Evolutionary conservation across 176 grass and related monocot genomes (phyloP).

Genomic region (Bothriochloa decipiens): DNA sequence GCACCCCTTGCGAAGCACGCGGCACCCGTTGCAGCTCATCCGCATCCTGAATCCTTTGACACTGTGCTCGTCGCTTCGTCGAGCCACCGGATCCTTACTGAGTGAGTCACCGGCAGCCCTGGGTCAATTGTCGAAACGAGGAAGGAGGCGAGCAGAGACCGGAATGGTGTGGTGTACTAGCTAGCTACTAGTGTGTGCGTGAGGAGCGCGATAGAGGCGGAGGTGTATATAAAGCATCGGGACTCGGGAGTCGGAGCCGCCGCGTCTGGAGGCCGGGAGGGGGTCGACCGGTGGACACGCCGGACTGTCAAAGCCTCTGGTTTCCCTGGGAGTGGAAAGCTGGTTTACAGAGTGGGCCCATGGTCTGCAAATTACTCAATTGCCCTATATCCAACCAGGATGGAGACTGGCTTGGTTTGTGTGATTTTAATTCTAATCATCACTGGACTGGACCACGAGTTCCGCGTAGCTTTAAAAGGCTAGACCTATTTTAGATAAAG

Average conservation of each 20-base stretch:
- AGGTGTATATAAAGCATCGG: slow-evolving; percentile 45
- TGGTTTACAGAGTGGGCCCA: slow-evolving; percentile 25
- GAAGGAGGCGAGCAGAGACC: background rate
- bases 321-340: slow-evolving; percentile 49
- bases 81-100: background rate
- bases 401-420: background rate
- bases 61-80: background rate
- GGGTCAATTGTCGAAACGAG: slow-evolving; percentile 5
- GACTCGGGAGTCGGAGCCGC: slow-evolving; percentile 33
- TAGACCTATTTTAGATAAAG: too few species aligned
- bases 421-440: background rate
- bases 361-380: background rate
- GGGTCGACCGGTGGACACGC: slow-evolving; percentile 13
- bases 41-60: slow-evolving; percentile 40
- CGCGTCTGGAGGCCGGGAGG: background rate
- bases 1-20: slow-evolving; percentile 65
- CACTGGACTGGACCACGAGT: background rate
- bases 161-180: background rate
- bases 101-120: background rate
- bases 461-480: background rate
- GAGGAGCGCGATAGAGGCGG: background rate
- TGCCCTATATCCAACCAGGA: slow-evolving; percentile 10
- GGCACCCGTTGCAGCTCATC: slow-evolving; percentile 72
- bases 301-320: slow-evolving; percentile 39
- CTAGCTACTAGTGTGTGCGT: background rate